Conservation (phyloP, 2,329 filamentous ascomycete genomes). For the Sporothrix luriei region DNA sequence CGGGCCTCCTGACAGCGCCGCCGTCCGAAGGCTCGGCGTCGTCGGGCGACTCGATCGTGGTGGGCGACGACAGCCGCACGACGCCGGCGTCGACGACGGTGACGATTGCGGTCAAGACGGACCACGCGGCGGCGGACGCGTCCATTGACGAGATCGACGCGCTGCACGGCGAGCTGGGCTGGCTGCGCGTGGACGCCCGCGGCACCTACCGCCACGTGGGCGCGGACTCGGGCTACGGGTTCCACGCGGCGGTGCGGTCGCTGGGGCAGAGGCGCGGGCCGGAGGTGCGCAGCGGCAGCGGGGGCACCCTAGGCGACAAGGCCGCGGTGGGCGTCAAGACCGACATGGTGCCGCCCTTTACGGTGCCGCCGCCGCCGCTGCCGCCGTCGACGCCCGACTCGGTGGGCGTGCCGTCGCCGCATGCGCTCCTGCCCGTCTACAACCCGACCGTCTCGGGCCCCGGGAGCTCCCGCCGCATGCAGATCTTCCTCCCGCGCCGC, state of each 20-base stretch:
- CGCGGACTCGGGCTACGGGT: conserved; percentile 38
- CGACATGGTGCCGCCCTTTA: conserved; percentile 36
- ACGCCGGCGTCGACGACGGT: conserved; percentile 15
- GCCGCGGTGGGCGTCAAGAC: not conserved
- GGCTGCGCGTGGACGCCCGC: conserved; percentile 37
- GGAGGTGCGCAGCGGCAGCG: not conserved
- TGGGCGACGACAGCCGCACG: conserved; percentile 22
- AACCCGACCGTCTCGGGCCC: not conserved
- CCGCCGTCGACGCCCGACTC: conserved; percentile 35
- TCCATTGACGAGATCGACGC: conserved; percentile 37
- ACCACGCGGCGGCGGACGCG: conserved; percentile 7
- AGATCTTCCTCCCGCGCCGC: conserved; percentile 39
- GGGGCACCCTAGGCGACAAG: too few relatives aligned
- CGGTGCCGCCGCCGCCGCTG: conserved; percentile 33
- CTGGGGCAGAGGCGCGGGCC: conserved; percentile 34
- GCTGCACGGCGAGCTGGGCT: conserved; percentile 37
- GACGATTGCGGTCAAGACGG: not conserved
- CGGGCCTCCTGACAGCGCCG: not conserved
- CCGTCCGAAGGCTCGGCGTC: conserved; percentile 19
- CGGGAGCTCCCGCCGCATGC: conserved; percentile 22
- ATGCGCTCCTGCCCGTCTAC: not conserved
- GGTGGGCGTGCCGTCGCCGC: conserved; percentile 13
- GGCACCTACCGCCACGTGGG: conserved; percentile 38
- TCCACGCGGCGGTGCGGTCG: conserved; percentile 38
- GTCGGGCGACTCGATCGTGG: conserved; percentile 31